Conservation (phyloP, 495 filamentous ascomycete genomes). For the Penicillium subrubescens region DNA sequence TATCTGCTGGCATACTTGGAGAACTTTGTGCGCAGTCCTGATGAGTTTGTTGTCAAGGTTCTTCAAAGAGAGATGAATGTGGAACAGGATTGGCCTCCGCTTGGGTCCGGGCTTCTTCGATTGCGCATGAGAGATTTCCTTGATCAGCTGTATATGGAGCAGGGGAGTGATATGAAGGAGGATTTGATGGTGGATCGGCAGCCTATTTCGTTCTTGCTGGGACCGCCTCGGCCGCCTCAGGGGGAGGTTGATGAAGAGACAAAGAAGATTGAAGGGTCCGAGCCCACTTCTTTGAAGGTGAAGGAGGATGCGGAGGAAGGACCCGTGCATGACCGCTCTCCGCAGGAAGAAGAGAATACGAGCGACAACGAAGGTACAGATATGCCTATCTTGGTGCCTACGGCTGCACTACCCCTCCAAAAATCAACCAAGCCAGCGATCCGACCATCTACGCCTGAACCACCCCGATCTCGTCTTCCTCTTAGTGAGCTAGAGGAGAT, state of each 20-base stretch:
- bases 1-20: conserved; percentile 82
- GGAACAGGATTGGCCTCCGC: conserved; percentile 56
- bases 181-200: conserved; percentile 34
- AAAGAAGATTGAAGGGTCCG: neutral
- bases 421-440: neutral
- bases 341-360: neutral
- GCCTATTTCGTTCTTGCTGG: conserved; percentile 42
- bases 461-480: neutral
- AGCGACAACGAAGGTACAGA: conserved; percentile 5
- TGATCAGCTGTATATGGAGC: conserved; percentile 49
- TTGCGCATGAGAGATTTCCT: conserved; percentile 54
- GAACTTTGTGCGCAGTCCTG: conserved; percentile 73
- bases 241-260: neutral
- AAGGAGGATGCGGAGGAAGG: conserved; percentile 1
- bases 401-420: neutral
- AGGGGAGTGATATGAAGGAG: conserved; percentile 29
- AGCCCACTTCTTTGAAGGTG: neutral
- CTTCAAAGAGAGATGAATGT: conserved; percentile 49
- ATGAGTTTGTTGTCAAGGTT: conserved; percentile 60
- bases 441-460: neutral
- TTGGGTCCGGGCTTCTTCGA: conserved; percentile 56
- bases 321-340: neutral
- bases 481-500: conserved; percentile 23
- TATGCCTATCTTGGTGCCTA: conserved; percentile 12
- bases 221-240: conserved; percentile 8